phyloP scores from a whole-genome alignment of 176 grass and related monocot species.

The Lolium perenne region DNA sequence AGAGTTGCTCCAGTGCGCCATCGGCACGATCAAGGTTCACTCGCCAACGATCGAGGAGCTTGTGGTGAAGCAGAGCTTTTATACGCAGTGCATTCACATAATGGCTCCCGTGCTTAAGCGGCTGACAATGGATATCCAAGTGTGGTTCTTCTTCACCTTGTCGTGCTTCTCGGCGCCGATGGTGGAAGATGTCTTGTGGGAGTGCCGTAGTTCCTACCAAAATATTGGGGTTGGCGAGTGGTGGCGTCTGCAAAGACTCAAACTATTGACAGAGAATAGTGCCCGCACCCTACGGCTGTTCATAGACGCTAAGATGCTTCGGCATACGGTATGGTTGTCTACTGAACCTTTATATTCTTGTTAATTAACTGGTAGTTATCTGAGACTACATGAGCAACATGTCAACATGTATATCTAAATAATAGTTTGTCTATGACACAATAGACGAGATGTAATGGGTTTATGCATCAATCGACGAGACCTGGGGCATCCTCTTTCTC shows the following conservation, averaged over 20 bases:
- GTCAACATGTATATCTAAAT: no score
- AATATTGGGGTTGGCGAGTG: neutral
- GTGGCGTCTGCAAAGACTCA: neutral
- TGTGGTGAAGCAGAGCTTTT: neutral
- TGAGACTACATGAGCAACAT: neutral
- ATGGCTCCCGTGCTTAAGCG: neutral
- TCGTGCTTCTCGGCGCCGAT: neutral
- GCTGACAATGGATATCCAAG: neutral
- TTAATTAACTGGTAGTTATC: neutral
- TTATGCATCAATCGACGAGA: no score
- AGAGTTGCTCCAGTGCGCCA: neutral
- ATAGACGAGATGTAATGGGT: neutral
- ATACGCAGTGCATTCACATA: neutral
- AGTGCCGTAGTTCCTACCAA: neutral
- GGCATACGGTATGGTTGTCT: neutral
- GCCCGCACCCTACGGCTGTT: neutral
- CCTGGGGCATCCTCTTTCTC: no score
- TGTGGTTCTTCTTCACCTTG: neutral
- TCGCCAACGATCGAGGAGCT: slow-evolving; percentile 5
- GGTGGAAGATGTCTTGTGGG: neutral
- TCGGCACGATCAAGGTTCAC: neutral
- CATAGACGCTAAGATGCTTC: neutral
- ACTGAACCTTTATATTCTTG: neutral
- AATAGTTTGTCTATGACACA: neutral
- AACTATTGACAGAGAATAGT: neutral